These are phyloP conservation scores for Nicotiana noctiflora DNA, from an alignment of 257 asterid species.

Conservation along the genomic window DNA sequence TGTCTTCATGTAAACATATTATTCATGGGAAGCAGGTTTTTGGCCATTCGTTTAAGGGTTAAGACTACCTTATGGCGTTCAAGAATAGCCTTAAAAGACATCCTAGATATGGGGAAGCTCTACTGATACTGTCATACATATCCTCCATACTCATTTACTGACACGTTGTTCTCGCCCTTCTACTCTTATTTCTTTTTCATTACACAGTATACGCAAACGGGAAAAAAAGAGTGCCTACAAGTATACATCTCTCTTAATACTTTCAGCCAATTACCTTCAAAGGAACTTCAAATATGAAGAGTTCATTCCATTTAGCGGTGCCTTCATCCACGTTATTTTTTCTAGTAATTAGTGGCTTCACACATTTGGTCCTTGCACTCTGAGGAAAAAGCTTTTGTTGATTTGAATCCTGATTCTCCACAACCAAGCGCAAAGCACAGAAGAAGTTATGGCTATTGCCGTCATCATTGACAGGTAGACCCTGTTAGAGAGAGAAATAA, in stretches of 20 bases:
- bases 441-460: constrained; percentile 87
- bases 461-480: constrained; percentile 82
- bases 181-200: not conserved
- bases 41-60: not conserved
- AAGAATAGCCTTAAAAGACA: constrained; percentile 1
- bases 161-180: not conserved
- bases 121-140: not conserved
- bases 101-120: not conserved
- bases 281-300: constrained; percentile 96
- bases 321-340: constrained; percentile 56
- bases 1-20: not conserved
- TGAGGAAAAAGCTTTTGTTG: constrained; percentile 95
- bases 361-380: constrained; percentile 98
- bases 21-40: not conserved
- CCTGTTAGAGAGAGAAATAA: constrained; percentile 43
- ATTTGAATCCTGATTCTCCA: constrained; percentile 82
- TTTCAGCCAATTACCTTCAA: constrained; percentile 46
- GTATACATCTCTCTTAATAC: not conserved
- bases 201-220: not conserved
- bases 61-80: not conserved
- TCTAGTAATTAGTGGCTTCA: constrained; percentile 51
- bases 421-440: constrained; percentile 93
- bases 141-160: not conserved
- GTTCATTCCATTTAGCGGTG: constrained; percentile 89
- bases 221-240: not conserved